Percentiles rank a stretch among this genome's conserved stretches.
phyloP scores from a whole-genome alignment of 176 grass and related monocot genomes.

The Calamus simplicifolius region DNA sequence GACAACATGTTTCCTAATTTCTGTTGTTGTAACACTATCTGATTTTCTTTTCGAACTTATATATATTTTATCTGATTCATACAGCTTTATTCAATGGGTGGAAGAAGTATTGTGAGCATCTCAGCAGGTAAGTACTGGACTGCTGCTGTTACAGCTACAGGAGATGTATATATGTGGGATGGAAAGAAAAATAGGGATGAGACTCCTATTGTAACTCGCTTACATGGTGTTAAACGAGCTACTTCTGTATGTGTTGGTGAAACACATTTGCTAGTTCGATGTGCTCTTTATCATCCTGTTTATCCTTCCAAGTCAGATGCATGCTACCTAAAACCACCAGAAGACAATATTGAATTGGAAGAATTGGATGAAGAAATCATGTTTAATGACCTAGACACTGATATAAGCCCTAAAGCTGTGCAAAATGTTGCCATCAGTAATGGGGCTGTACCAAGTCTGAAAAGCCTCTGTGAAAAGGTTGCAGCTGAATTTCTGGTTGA shows the following conservation, averaged over 20 bases:
- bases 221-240: conserved; percentile 79
- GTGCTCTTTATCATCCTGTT: conserved; percentile 75
- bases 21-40: background rate
- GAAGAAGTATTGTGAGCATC: conserved; percentile 59
- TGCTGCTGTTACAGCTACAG: conserved; percentile 70
- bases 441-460: conserved; percentile 57
- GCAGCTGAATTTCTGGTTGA: conserved; percentile 77
- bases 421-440: conserved; percentile 16
- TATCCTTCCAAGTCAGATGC: conserved; percentile 54
- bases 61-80: conserved; percentile 5
- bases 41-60: background rate
- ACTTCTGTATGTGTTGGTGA: conserved; percentile 96
- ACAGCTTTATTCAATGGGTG: conserved; percentile 80
- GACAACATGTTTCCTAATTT: too few relatives aligned
- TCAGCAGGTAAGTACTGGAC: conserved; percentile 97
- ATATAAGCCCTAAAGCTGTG: conserved; percentile 22
- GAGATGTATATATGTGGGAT: conserved; percentile 97
- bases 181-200: conserved; percentile 80
- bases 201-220: conserved; percentile 53
- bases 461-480: conserved; percentile 88
- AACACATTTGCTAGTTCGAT: conserved; percentile 85
- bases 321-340: conserved; percentile 21
- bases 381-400: conserved; percentile 38
- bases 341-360: conserved; percentile 44
- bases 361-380: conserved; percentile 66